A percentile compares a stretch with the other conserved stretches of the same genome.
These are phyloP conservation scores for Pugionium dolabratum DNA, from an alignment of 345 rosid species.

Conservation along the genomic window DNA sequence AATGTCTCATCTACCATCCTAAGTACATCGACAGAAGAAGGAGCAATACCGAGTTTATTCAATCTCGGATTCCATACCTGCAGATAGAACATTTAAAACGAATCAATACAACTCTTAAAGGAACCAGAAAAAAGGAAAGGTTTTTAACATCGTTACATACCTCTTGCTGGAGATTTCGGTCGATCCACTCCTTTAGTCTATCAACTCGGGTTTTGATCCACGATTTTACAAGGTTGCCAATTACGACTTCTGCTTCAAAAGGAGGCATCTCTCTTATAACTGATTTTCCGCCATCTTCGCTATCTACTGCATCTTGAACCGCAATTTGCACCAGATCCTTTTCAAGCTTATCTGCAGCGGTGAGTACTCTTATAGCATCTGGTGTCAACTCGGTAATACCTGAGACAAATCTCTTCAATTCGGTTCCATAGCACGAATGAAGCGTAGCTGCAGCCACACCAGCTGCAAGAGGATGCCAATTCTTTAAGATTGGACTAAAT, in stretches of 20 bases:
- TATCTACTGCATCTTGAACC: conserved; percentile 88
- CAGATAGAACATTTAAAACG: conserved; percentile 16
- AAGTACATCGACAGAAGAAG: conserved; percentile 86
- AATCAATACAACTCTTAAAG: conserved; percentile 4
- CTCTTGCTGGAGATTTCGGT: conserved; percentile 86
- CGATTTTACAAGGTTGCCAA: conserved; percentile 66
- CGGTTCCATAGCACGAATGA: conserved; percentile 84
- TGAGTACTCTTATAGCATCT: conserved; percentile 84
- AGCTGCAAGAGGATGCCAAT: conserved; percentile 92
- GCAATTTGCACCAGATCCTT: conserved; percentile 98
- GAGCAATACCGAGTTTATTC: conserved; percentile 73
- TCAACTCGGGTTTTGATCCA: conserved; percentile 86
- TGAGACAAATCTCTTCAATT: conserved; percentile 66
- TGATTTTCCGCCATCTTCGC: conserved; percentile 98
- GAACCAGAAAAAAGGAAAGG: background rate
- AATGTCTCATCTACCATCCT: conserved; percentile 82
- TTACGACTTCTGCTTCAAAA: conserved; percentile 80
- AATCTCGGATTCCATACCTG: conserved; percentile 84
- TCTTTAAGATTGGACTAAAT: conserved; percentile 86
- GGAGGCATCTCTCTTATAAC: conserved; percentile 98
- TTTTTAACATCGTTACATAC: conserved; percentile 33
- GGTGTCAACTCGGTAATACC: conserved; percentile 80
- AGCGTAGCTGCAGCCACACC: conserved; percentile 96
- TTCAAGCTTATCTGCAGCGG: conserved; percentile 92
- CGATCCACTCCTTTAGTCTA: conserved; percentile 85